phyloP scores from a whole-genome alignment of 495 filamentous ascomycete species.

The Neurospora discreta region DNA sequence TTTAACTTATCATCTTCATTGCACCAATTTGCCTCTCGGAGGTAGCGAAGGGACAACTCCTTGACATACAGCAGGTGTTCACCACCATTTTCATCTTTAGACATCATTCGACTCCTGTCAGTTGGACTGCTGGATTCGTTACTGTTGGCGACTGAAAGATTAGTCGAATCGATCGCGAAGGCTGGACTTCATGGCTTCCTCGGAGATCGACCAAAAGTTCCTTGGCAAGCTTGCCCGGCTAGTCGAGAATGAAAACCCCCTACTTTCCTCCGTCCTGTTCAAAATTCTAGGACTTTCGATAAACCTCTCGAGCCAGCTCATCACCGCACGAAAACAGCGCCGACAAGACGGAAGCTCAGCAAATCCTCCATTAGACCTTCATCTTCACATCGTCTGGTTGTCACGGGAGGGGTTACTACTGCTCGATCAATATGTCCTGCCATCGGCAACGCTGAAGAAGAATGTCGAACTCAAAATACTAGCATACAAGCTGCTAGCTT shows the following conservation, averaged over 20 bases:
- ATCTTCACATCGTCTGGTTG: slow-evolving; percentile 93
- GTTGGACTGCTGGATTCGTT: neutral
- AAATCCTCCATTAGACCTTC: slow-evolving; percentile 71
- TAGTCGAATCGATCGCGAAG: neutral
- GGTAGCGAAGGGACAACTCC: neutral
- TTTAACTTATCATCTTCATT: slow-evolving; percentile 10
- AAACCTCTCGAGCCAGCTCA: slow-evolving; percentile 72
- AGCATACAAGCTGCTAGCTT: slow-evolving; percentile 81
- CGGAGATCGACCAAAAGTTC: slow-evolving; percentile 94
- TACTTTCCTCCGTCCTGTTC: slow-evolving; percentile 72
- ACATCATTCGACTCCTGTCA: neutral
- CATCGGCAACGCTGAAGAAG: slow-evolving; percentile 47
- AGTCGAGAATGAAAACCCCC: slow-evolving; percentile 57
- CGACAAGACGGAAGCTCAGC: slow-evolving; percentile 66
- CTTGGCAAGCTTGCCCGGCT: slow-evolving; percentile 73
- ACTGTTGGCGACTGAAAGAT: neutral
- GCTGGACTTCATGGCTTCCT: slow-evolving; percentile 64
- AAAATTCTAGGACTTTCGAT: slow-evolving; percentile 86
- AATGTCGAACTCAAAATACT: slow-evolving; percentile 75
- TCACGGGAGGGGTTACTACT: slow-evolving; percentile 83
- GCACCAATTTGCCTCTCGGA: neutral
- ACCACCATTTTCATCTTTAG: neutral
- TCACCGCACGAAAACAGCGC: slow-evolving; percentile 74
- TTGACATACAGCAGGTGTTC: neutral
- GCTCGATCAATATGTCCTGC: slow-evolving; percentile 75